Base-by-base conservation (phyloP, 1,139 yeast genomes). In the Eremothecium cymbalariae region DNA sequence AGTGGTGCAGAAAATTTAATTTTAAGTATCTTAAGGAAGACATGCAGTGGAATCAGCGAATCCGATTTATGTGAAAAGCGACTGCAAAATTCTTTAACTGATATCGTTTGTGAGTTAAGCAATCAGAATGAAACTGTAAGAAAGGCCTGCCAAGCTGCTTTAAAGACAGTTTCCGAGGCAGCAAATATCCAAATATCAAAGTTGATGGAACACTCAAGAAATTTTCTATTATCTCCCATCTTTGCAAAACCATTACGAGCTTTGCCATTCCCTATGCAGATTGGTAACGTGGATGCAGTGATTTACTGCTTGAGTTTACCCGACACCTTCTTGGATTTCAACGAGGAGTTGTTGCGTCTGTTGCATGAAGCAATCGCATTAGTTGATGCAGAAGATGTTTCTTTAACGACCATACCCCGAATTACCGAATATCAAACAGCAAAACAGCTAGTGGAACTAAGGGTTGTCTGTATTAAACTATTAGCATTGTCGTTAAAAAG, bases 331-430 rank as follows among this genome's bases (percentile, higher is more conserved):
- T 64, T 90, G 47, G 79, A 81, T 7, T 88, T 85, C 55, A 84
- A 83, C 47, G 97, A 88, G 37, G 97, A 90, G 51, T 63, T 93
- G 42, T 81, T 81, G 42, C 67, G 98, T 39, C 64, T 93, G 41
- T 63, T 93, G 20, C 73, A 83, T 41, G 99, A 93, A 56, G 95
- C 96, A 0, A 66, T 90, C 42, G 95, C 95, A 0, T 64, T 93
- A 33, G 96, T 93, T 4, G 98, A 90, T 62, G 98, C 98, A 0
- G 98, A 93, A 43, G 99, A 93, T 57, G 95, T 86, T 51, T 84
- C 95, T 1, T 66, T 93, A 42, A 86, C 95, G 1, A 83, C 86
- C 47, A 84, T 85, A 0, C 93, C 83, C 50, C 72, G 93, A 33
- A 76, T 84, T 3, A 73, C 82, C 32, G 98, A 93, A 50, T 77